Percentiles rank a stretch among this genome's conserved stretches.
These are phyloP conservation scores for Rhodotorula sp. DNA, from an alignment of 1,284 basidiomycete species.

Conservation along the genomic window DNA sequence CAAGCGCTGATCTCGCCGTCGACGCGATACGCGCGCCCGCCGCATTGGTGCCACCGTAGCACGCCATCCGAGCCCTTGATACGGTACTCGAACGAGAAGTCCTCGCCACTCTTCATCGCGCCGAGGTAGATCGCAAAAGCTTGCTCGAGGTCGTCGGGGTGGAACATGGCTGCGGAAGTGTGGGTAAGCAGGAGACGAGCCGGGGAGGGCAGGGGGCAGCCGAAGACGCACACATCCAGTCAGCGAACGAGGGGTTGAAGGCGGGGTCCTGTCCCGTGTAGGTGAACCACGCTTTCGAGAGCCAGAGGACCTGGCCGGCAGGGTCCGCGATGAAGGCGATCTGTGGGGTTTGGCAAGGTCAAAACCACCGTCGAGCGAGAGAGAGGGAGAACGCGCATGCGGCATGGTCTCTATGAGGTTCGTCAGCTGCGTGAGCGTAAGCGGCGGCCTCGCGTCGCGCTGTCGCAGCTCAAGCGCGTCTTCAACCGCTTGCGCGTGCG, in stretches of 20 bases:
- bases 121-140: constrained; percentile 14
- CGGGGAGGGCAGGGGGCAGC: accelerated
- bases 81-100: constrained; percentile 47
- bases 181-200: background rate
- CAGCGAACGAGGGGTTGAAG: background rate
- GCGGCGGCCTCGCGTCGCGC: background rate
- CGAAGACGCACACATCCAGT: constrained; percentile 11
- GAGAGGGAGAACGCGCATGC: background rate
- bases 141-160: constrained; percentile 21
- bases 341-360: background rate
- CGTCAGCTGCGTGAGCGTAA: background rate
- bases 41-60: constrained; percentile 12
- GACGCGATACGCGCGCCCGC: constrained; percentile 3
- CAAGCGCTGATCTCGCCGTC: constrained; percentile 41
- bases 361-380: too few species aligned
- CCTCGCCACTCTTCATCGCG: constrained; percentile 14
- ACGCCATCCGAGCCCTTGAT: constrained; percentile 27
- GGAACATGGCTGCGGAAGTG: constrained; percentile 2
- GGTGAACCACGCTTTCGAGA: constrained; percentile 18
- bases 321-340: constrained; percentile 21
- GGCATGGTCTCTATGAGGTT: constrained; percentile 17
- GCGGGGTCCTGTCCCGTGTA: constrained; percentile 14
- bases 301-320: constrained; percentile 22
- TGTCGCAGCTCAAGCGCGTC: background rate
- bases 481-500: background rate